phyloP scores from a whole-genome alignment of 805 yeast genomes.

The Jamesozyma lodderae region DNA sequence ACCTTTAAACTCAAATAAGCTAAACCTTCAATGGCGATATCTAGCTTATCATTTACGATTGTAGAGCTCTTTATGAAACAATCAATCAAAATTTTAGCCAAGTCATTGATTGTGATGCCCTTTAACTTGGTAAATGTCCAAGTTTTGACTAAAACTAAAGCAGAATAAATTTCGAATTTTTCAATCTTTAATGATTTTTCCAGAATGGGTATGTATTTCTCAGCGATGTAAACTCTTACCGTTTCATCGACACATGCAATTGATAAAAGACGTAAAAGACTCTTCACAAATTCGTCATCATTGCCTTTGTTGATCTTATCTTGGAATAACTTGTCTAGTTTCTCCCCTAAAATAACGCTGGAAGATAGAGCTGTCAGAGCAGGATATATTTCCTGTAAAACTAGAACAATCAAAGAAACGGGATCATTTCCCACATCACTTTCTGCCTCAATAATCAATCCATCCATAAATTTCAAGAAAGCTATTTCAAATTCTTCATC shows the following conservation, averaged over 20 bases:
- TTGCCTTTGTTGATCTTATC: constrained; percentile 12
- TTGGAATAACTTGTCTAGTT: constrained; percentile 22
- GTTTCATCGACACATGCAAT: constrained; percentile 44
- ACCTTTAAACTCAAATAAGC: constrained; percentile 41
- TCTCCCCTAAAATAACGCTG: constrained; percentile 22
- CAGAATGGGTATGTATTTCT: constrained; percentile 36
- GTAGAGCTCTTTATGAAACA: constrained; percentile 6
- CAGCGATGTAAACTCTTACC: constrained; percentile 40
- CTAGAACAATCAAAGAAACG: constrained; percentile 12
- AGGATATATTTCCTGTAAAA: constrained; percentile 24
- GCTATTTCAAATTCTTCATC: constrained; percentile 13
- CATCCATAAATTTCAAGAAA: constrained; percentile 14
- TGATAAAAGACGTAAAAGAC: constrained; percentile 32
- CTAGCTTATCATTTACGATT: constrained; percentile 3
- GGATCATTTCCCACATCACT: constrained; percentile 18
- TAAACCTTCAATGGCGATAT: constrained; percentile 35
- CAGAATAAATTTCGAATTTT: constrained; percentile 30
- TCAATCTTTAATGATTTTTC: constrained; percentile 29
- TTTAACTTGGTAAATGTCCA: constrained; percentile 43
- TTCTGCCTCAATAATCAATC: constrained; percentile 21
- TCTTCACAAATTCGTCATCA: constrained; percentile 16
- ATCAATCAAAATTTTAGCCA: constrained; percentile 26
- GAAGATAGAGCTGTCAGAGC: constrained; percentile 23
- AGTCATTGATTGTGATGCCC: constrained; percentile 23
- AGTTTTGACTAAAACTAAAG: constrained; percentile 43